Evolutionary conservation across 495 filamentous ascomycete species (phyloP).

Genomic region (Trichoderma orchidacearum): DNA sequence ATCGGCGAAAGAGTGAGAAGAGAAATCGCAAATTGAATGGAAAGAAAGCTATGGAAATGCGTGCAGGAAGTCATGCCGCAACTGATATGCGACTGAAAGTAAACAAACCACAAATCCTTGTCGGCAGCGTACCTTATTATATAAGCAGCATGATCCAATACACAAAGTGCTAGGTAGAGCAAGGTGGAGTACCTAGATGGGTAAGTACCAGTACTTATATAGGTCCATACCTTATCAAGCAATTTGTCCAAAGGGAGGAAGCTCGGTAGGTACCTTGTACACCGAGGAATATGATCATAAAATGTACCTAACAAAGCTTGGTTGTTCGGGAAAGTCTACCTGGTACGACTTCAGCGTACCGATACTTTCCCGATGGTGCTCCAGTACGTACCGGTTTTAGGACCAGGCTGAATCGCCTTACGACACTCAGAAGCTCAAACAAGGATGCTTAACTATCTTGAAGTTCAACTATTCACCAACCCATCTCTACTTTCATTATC

Average conservation of each 20-base stretch:
- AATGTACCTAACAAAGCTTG: too few relatives aligned
- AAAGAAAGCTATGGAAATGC: not conserved
- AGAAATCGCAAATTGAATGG: not conserved
- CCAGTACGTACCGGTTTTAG: not conserved
- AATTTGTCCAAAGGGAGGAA: not conserved
- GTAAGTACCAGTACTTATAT: not conserved
- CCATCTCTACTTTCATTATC: not conserved
- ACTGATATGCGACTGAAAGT: conserved; percentile 12
- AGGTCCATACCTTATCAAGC: not conserved
- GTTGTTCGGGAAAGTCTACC: too few relatives aligned
- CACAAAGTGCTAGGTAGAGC: not conserved
- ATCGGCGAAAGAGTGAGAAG: not conserved
- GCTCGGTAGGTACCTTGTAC: not conserved
- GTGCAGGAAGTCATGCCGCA: not conserved
- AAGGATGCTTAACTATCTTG: conserved; percentile 1
- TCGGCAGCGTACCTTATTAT: conserved; percentile 4
- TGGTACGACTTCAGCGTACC: not conserved
- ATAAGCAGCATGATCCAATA: not conserved
- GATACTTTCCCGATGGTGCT: not conserved
- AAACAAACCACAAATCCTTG: conserved; percentile 27
- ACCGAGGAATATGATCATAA: too few relatives aligned
- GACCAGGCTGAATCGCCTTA: conserved; percentile 23
- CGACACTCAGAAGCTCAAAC: conserved; percentile 9
- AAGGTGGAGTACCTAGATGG: too few relatives aligned
- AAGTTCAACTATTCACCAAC: conserved; percentile 4